Conservation (phyloP, 805 yeast genomes). For the Cephaloascus albidus region DNA sequence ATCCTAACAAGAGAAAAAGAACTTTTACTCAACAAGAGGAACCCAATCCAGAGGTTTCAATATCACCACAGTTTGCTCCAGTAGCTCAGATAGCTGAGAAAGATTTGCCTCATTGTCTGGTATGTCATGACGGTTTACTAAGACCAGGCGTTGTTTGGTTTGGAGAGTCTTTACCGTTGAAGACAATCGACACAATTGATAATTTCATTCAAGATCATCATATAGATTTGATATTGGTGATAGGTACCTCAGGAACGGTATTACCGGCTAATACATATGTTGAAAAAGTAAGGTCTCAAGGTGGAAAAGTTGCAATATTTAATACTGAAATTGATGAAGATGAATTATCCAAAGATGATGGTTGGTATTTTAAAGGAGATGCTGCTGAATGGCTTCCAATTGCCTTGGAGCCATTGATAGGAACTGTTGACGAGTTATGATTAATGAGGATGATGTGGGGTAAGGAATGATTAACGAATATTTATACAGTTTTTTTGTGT, state of each 20-base stretch:
- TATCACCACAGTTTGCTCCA: constrained; percentile 38
- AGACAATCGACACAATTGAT: constrained; percentile 58
- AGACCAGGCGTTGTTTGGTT: constrained; percentile 94
- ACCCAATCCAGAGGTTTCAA: constrained; percentile 1
- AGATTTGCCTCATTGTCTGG: constrained; percentile 70
- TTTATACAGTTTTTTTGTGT: background rate
- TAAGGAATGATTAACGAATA: too few relatives aligned
- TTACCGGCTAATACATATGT: constrained; percentile 94
- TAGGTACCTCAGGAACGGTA: constrained; percentile 78
- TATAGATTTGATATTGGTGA: constrained; percentile 69
- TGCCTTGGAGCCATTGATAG: constrained; percentile 47
- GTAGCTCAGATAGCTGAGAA: constrained; percentile 35
- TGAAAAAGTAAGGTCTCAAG: constrained; percentile 59
- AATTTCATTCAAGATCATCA: constrained; percentile 45
- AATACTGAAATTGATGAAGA: constrained; percentile 55
- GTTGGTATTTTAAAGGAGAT: constrained; percentile 75
- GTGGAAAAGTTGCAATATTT: constrained; percentile 80
- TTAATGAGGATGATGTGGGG: too few relatives aligned
- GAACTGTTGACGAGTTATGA: constrained; percentile 1
- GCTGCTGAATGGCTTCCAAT: constrained; percentile 63
- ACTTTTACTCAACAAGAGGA: background rate
- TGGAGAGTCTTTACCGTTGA: constrained; percentile 77
- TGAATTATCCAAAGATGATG: constrained; percentile 28
- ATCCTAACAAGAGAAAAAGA: constrained; percentile 7
- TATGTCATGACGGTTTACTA: constrained; percentile 54